Evolutionary conservation across 495 filamentous ascomycete species (phyloP), one percentile per base, ranked within the genome.

Genomic region (Hyaloscypha hepaticicola): DNA sequence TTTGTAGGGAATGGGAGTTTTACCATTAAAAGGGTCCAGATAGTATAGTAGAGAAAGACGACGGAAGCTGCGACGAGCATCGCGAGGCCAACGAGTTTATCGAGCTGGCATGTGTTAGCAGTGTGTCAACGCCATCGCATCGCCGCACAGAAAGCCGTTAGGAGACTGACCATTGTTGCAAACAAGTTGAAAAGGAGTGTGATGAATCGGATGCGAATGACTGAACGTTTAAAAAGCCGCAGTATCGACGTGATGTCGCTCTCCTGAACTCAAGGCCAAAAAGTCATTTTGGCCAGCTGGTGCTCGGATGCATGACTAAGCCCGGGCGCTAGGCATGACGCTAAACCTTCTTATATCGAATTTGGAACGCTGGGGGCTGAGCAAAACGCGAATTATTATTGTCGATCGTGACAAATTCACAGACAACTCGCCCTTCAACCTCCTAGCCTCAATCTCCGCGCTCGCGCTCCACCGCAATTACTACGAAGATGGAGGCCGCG

Each of bases 1-100:
- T 56, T 31, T 33, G 64, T 55, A 38, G 34, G 60, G 33, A 51
- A 3, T 34, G 45, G 26, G 19, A 33, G 3, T 31, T 25, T 64
- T 84, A 97, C 95, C 90, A 99, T 97, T 60, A 97, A 83, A 61
- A 99, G 80, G 4, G 95, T 98, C 95, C 95, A 99, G 71, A 96
- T 85, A 21, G 93, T 96, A 79, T 99, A 99, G 84, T 99, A 99
- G 66, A 96, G 87, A 77, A 99, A 99, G 79, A 99, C 92, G 76
- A 89, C 87, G 68, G 93, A 89, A 74, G 95, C 93, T 82, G 88
- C 87, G 82, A 96, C 86, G 78, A 99, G 91, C 95, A 99, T 99
- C 82, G 88, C 90, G 82, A 96, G 86, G 79, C 96, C 95, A 69
- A 96, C 89, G 72, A 97, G 84, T 85, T 90, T 92, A 82, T 96